Evolutionary conservation across 345 rosid species (phyloP), one percentile per base, ranked within the genome.

Genomic region (Ceriops tagal): DNA sequence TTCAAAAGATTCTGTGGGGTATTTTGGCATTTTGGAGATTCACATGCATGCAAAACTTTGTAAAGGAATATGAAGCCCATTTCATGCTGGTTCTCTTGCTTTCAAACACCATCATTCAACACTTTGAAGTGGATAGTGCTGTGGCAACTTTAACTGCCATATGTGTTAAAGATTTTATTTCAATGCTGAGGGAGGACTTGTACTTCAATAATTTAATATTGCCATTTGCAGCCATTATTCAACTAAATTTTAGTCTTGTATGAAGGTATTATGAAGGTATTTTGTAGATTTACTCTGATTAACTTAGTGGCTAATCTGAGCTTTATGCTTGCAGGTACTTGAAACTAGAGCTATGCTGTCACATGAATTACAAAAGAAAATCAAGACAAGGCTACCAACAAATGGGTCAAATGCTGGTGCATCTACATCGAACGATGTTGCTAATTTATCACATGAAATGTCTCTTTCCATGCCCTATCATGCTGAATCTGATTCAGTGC

Each of bases 271-370:
- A 1, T 46, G 8, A 55, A 21, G 27, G 31, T 24, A 61, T 6
- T 55, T 16, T 63, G 51, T 11, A 13, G 26, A 34, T 46, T 31
- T 68, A 53, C 64, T 49, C 32, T 73, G 52, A 53, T 53, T 61
- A 5, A 53, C 53, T 34, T 28, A 56, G 30, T 66, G 55, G 65
- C 68, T 64, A 22, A 20, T 11, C 62, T 16, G 62, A 39, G 5
- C 56, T 47, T 27, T 47, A n/a, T 71, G 7, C 53, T 8, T 78
- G 79, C 71, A 95, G 99, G 82, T 95, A 76, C 61, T 86, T 81
- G 98, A 85, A 75, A 92, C 97, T 26, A 88, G 98, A 82, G 91
- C 87, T 51, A 73, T 82, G 84, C 78, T 92, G 77, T 87, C 82
- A 66, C 86, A 83, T 0, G 88, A 83, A 75, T 81, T 85, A 70